Evolutionary conservation across 257 asterid species (phyloP).

Genomic region (Ophiorrhiza pumila): DNA sequence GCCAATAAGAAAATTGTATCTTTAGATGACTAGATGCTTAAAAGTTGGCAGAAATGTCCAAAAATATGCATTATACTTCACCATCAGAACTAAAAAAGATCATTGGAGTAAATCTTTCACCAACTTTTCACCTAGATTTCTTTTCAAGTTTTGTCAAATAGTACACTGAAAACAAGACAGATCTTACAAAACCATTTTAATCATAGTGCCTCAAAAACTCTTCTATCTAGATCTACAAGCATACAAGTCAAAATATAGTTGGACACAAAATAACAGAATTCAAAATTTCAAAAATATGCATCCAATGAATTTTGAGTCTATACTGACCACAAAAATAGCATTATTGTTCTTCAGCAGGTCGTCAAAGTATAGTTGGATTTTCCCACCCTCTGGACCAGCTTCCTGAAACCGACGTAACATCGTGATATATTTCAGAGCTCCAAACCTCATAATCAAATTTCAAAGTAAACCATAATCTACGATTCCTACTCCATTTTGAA

Average conservation of each 20-base stretch:
- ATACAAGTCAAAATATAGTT: neutral
- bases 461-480: neutral
- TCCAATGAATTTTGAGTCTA: neutral
- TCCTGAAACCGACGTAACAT: slow-evolving; percentile 51
- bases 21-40: neutral
- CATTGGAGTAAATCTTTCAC: slow-evolving; percentile 2
- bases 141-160: neutral
- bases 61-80: too few species aligned
- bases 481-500: neutral
- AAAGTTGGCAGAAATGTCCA: neutral
- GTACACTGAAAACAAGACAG: neutral
- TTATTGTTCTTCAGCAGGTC: slow-evolving; percentile 85
- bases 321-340: slow-evolving; percentile 72
- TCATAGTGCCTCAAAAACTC: neutral
- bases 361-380: slow-evolving; percentile 85
- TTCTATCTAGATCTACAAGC: neutral
- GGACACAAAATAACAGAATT: neutral
- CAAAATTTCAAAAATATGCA: neutral
- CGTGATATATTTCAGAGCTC: neutral
- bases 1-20: neutral
- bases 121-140: neutral
- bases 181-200: neutral
- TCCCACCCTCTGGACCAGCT: slow-evolving; percentile 96
- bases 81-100: neutral
- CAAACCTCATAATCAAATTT: neutral